Conservation (phyloP, 1,139 yeast genomes). For the Candida mesenterica region DNA sequence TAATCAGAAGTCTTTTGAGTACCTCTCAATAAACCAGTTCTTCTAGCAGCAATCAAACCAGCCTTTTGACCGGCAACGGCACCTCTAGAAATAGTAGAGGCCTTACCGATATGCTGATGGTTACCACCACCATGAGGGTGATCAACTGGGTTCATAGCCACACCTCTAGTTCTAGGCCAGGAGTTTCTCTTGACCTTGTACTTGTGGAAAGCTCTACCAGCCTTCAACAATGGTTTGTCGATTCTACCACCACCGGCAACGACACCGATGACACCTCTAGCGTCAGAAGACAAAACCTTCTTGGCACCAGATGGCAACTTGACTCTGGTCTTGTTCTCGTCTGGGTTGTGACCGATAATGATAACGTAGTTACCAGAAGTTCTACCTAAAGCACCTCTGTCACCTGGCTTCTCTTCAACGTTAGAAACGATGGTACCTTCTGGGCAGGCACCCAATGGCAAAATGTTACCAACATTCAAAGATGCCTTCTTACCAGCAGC, state of each 20-base stretch:
- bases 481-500: conserved; percentile 99
- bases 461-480: conserved; percentile 94
- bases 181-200: conserved; percentile 2
- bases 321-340: conserved; percentile 96
- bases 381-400: conserved; percentile 99
- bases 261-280: conserved; percentile 99
- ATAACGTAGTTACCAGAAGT: conserved; percentile 99
- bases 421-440: conserved; percentile 99
- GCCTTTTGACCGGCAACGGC: conserved; percentile 99
- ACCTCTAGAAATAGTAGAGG: conserved; percentile 99
- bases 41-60: conserved; percentile 99
- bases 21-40: conserved; percentile 99
- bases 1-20: conserved; percentile 93
- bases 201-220: conserved; percentile 99
- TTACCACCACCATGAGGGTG: conserved; percentile 99
- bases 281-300: conserved; percentile 91
- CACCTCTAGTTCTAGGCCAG: conserved; percentile 71
- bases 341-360: conserved; percentile 98
- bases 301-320: conserved; percentile 99
- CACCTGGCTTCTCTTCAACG: conserved; percentile 99
- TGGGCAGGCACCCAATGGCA: conserved; percentile 96
- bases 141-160: conserved; percentile 94
- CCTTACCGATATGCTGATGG: conserved; percentile 99
- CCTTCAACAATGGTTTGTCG: conserved; percentile 98
- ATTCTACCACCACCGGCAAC: conserved; percentile 99